Base-by-base conservation (phyloP, 139 green algal genomes). In the Tetradesmus lagerheimii region DNA sequence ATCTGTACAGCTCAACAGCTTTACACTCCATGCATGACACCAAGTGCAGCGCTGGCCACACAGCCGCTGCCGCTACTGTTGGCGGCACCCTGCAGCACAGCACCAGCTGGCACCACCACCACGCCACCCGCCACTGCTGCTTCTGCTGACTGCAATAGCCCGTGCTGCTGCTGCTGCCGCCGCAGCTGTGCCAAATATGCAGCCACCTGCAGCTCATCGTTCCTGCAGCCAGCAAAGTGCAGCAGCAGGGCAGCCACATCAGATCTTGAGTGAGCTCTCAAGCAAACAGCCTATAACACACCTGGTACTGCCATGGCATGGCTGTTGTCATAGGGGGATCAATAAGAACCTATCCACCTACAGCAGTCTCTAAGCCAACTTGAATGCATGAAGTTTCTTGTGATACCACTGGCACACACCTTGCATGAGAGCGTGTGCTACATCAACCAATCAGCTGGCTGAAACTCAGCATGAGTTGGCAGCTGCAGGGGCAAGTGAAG, bases 141-240 rank as follows among this genome's bases (percentile, higher is more conserved):
- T 50, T 29, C 57, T 79, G 82, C 53, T 62, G 82, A 20, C 12
- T 16, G 4, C 57, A 31, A 71, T 66, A 41, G 47, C 47, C 8
- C 47, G 4, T 64, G 79, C 23, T 64, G 79, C 35, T 83, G 41
- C 39, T 85, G 79, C 79, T 85, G 79, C 79, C 67, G 79, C 39
- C 53, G 43, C 39, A 67, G 8, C 1, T 47, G 25, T 39, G 79
- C 39, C 23, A 85, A 11, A 43, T 67, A 85, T 31, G 39, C 79
- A 37, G 50, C 25, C 9, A 85, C 79, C 18, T 47, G 79, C 41
- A 85, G 27, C 27, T 38, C 79, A 85, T 85, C 79, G 39, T 37
- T 85, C 79, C 79, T 85, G 79, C 79, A 85, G 39, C 18, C 9
- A 31, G 57, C 25, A n/a, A 31, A 31, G 23, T 71, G 57, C 57